Conservation (phyloP, 371 early-diverging fungal genomes). For the Batrachochytrium dendrobatidis region DNA sequence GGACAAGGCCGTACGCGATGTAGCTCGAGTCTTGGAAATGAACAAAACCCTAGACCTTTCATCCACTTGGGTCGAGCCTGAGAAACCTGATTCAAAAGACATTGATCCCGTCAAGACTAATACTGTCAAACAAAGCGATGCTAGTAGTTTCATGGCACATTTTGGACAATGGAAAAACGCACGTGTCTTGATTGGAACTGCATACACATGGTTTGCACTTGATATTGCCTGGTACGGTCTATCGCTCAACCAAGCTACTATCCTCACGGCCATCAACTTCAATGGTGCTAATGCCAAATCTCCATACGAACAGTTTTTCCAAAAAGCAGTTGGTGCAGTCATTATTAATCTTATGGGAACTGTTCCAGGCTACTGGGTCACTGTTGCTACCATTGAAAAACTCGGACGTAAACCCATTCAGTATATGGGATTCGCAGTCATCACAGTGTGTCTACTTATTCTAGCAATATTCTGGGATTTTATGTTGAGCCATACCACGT, state of each 20-base stretch:
- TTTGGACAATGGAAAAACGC: constrained; percentile 71
- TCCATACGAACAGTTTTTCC: constrained; percentile 33
- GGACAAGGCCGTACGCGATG: constrained; percentile 51
- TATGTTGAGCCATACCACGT: constrained; percentile 36
- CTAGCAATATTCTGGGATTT: constrained; percentile 58
- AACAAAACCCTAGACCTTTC: constrained; percentile 5
- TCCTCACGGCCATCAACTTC: constrained; percentile 66
- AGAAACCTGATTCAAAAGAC: neutral
- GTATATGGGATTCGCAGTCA: constrained; percentile 64
- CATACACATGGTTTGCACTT: constrained; percentile 76
- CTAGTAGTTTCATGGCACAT: constrained; percentile 56
- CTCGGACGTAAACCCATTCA: constrained; percentile 78
- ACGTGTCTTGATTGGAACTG: constrained; percentile 68
- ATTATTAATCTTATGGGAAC: constrained; percentile 71
- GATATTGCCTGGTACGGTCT: constrained; percentile 87
- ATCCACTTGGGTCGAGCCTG: neutral
- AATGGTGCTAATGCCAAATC: constrained; percentile 43
- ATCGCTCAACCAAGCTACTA: constrained; percentile 69
- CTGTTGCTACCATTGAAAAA: constrained; percentile 69
- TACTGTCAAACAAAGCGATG: too few relatives aligned
- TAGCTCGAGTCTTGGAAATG: constrained; percentile 44
- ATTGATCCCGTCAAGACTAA: neutral
- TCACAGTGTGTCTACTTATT: constrained; percentile 65
- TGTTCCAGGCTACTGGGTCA: constrained; percentile 83
- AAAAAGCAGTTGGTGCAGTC: constrained; percentile 62